phyloP scores from a whole-genome alignment of 306 rosid species.

The Medicago truncatula region DNA sequence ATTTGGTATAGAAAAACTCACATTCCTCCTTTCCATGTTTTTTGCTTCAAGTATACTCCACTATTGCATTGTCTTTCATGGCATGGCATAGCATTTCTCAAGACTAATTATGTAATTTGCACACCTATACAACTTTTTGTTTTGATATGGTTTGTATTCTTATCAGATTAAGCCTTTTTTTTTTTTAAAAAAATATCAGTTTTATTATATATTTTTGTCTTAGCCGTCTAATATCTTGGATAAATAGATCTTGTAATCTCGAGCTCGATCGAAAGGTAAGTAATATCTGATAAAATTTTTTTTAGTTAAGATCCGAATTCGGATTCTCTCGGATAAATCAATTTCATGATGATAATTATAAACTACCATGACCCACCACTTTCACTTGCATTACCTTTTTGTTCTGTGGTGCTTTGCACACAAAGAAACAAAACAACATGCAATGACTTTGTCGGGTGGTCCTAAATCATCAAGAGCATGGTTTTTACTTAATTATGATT shows the following conservation, averaged over 20 bases:
- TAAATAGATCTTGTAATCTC: too few relatives aligned
- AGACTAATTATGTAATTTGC: too few relatives aligned
- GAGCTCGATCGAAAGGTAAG: too few relatives aligned
- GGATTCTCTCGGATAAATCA: too few relatives aligned
- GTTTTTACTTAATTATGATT: background rate
- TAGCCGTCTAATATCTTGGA: too few relatives aligned
- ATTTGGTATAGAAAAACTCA: slow-evolving; percentile 5
- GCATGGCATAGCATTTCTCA: background rate
- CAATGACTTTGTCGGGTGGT: slow-evolving; percentile 41
- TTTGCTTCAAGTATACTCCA: slow-evolving; percentile 26
- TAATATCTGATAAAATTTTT: too few relatives aligned
- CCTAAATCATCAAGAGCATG: slow-evolving; percentile 32
- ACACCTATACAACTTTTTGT: background rate
- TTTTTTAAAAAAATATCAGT: background rate
- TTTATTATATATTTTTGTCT: background rate
- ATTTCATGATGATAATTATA: slow-evolving; percentile 35
- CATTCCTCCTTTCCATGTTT: background rate
- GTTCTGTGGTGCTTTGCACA: slow-evolving; percentile 39
- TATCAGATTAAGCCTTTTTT: background rate
- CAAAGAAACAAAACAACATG: slow-evolving; percentile 34
- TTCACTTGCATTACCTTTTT: slow-evolving; percentile 13
- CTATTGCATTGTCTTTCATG: slow-evolving; percentile 38
- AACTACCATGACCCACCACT: slow-evolving; percentile 52
- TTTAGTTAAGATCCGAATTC: too few relatives aligned
- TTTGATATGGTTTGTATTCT: slow-evolving; percentile 2